Base-by-base conservation (phyloP, 2,329 filamentous ascomycete species). In the Kalaharituber pfeilii region DNA sequence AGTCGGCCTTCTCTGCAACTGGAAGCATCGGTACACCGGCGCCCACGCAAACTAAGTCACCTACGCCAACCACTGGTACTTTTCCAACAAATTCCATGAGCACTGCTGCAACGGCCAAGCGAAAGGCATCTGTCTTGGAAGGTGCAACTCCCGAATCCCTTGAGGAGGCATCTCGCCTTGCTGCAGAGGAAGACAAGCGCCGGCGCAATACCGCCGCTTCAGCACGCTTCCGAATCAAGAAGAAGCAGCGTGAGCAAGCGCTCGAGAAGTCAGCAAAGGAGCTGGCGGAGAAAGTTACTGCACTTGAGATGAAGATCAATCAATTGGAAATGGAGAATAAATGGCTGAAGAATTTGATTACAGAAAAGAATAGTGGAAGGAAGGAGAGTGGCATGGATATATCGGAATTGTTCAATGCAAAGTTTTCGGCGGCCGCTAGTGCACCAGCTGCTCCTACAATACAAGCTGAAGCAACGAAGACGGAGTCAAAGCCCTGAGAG, bases 181-280 rank as follows among this genome's bases (percentile, higher is more conserved):
- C 82, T 11, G 86, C 86, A 22, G 86, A 94, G 68, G 86, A 94
- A 69, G 86, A 94, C 67, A 93, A 93, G 72, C 82, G 86, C 50
- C 80, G 86, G 56, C 80, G 86, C 60, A 94, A 94, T 71, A 93
- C 87, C 1, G 86, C 86, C 28, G 86, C 86, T 53, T 87, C 82
- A 61, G 86, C 86, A 18, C 82, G 86, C 50, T 94, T 94, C 75
- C 82, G 86, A 56, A 80, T 91, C 67, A 94, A 94, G 79, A 94
- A 94, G 81, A 94, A 94, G 78, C 85, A 91, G 71, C 82, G 86
- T 51, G 86, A 94, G 72, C 84, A 88, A 68, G 82, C 84, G 7
- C 78, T 93, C 52, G 85, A 89, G 69, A 80, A 79, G 65, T 82
- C 79, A 2, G 81, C 86, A 63, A 86, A 87, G 69, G 86, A 93